Base-by-base conservation (phyloP, 495 filamentous ascomycete genomes). In the Penicillium nucicola region DNA sequence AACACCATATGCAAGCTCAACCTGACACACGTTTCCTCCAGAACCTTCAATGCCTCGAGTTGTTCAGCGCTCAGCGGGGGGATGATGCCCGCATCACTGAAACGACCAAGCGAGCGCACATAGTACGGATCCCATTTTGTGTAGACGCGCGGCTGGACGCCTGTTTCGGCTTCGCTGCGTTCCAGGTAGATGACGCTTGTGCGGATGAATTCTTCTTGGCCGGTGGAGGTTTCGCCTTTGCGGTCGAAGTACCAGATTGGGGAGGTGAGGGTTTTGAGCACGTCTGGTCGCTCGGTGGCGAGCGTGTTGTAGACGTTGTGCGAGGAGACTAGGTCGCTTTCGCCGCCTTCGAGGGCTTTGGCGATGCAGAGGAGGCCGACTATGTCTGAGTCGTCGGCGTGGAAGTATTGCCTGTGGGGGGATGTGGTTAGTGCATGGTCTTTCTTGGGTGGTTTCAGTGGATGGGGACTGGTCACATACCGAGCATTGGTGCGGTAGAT, bases 191-290 rank as follows among this genome's bases (percentile, higher is more conserved):
- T 77, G 2, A 95, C 82, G 20, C 80, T 79, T 18, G 83, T 83
- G 25, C 79, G 77, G 62, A 92, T 87, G 60, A 81, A 96, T 44
- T 85, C 83, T 32, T 91, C 82, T 68, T 95, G 74, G 22, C 87
- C 89, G 32, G 76, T 72, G 30, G 78, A 84, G 2, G 79, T 83
- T 71, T 95, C 91, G 36, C 91, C 91, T 69, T 96, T 96, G 52
- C 90, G 88, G 65, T 96, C 91, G 62, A 96, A 93, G 71, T 93
- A 95, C 90, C 91, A 96, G 57, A 87, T 83, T 0, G 90, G 89
- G 50, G 83, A 69, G 2, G 85, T 84, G 42, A 96, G 74, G 28
- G 81, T 81, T 67, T 85, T 79, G 0, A 88, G 80, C 7, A 95
- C 85, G 55, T 93, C 90, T 0, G 90, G 91, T 4, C 86, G 82